Conservation (phyloP, 192 early-diverging fungal species). For the Coemansia sp. region DNA sequence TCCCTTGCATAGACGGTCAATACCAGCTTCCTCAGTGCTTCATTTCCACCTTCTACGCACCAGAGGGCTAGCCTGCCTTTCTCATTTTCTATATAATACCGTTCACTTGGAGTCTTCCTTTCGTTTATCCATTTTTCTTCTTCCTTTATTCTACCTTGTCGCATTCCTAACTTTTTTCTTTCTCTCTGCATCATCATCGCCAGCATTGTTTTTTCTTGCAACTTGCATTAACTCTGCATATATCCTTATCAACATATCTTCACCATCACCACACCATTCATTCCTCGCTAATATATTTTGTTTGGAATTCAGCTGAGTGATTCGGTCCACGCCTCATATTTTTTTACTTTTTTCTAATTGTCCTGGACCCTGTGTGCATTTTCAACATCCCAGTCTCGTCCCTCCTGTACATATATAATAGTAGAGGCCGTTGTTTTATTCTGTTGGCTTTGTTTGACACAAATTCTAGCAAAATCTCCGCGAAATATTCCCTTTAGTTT, state of each 20-base stretch:
- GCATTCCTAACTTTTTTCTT: constrained; percentile 1
- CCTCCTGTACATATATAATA: background rate
- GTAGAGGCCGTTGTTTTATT: background rate
- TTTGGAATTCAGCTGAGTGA: background rate
- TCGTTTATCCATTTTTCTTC: background rate
- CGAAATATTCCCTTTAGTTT: too few species aligned
- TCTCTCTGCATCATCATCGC: background rate
- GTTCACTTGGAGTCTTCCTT: background rate
- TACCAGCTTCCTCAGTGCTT: background rate
- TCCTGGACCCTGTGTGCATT: background rate
- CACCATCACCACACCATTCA: background rate
- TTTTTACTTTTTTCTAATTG: background rate
- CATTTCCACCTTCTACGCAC: constrained; percentile 2
- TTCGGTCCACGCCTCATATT: constrained; percentile 4
- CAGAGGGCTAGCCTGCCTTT: background rate
- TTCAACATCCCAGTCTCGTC: background rate
- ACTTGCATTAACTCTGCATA: constrained; percentile 4
- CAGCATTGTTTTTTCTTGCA: background rate
- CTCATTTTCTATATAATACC: background rate
- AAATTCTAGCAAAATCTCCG: too few species aligned
- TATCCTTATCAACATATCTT: background rate
- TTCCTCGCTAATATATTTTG: background rate
- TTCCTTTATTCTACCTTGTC: background rate
- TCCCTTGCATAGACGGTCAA: constrained; percentile 6
- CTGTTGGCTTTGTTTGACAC: too few species aligned